A percentile compares a stretch with the other conserved stretches of the same genome.
phyloP scores from a whole-genome alignment of 306 rosid species.

The Oxytropis ochrocephala region DNA sequence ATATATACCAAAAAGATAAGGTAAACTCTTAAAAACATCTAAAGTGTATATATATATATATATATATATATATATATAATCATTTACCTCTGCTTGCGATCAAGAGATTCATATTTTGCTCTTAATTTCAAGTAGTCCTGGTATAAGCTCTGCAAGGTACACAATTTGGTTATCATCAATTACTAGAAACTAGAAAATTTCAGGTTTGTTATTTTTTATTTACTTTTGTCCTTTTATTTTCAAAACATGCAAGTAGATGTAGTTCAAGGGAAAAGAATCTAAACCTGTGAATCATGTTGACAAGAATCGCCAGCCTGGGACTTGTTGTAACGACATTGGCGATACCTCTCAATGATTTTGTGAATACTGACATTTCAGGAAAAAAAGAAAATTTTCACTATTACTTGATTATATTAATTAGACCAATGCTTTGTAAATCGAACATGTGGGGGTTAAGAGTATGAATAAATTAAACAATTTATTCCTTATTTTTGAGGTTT shows the following conservation, averaged over 20 bases:
- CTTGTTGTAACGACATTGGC: conserved; percentile 39
- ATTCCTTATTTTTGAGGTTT: too few species aligned
- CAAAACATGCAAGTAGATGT: too few species aligned
- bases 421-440: too few species aligned
- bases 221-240: background rate
- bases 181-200: too few species aligned
- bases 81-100: conserved; percentile 51
- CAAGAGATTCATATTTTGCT: conserved; percentile 58
- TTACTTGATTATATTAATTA: background rate
- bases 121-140: conserved; percentile 50
- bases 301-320: conserved; percentile 17
- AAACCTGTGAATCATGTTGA: conserved; percentile 63
- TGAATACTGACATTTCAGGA: conserved; percentile 31
- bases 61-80: background rate
- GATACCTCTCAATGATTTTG: conserved; percentile 58
- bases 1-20: too few species aligned
- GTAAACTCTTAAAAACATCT: background rate
- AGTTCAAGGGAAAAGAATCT: background rate
- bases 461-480: too few species aligned
- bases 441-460: too few species aligned
- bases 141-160: conserved; percentile 35
- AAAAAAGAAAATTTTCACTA: background rate
- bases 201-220: background rate
- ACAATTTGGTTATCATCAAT: background rate
- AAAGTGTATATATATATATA: background rate